phyloP scores from a whole-genome alignment of 768 basidiomycete species.

The Mycena rebaudengoi region DNA sequence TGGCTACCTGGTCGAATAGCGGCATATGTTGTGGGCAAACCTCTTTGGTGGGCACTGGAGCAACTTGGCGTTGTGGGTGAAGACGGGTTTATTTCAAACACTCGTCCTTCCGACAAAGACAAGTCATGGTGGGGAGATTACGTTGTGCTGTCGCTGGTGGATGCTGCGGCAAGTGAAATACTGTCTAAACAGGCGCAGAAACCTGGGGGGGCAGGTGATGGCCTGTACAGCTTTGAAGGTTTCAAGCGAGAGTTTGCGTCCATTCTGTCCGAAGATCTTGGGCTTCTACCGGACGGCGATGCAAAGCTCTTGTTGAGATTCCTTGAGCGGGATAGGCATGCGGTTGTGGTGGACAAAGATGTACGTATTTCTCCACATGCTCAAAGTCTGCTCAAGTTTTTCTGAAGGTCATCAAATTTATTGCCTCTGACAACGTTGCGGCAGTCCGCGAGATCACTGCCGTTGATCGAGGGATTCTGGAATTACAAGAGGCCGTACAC shows the following conservation, averaged over 20 bases:
- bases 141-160: slow-evolving; percentile 70
- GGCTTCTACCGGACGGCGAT: slow-evolving; percentile 66
- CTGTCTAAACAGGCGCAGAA: slow-evolving; percentile 51
- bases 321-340: slow-evolving; percentile 77
- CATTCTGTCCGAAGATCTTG: slow-evolving; percentile 40
- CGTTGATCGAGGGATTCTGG: slow-evolving; percentile 85
- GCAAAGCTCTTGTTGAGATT: slow-evolving; percentile 76
- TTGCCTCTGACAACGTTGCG: slow-evolving; percentile 46
- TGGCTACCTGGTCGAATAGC: slow-evolving; percentile 78
- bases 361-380: slow-evolving; percentile 49
- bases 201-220: slow-evolving; percentile 61
- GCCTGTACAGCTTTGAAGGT: slow-evolving; percentile 64
- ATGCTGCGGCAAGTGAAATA: slow-evolving; percentile 70
- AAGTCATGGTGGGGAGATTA: slow-evolving; percentile 74
- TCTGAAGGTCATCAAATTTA: slow-evolving; percentile 82
- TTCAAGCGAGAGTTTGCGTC: slow-evolving; percentile 70
- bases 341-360: slow-evolving; percentile 70
- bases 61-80: slow-evolving; percentile 80
- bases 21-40: slow-evolving; percentile 76
- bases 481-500: slow-evolving; percentile 75
- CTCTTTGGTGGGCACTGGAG: slow-evolving; percentile 88
- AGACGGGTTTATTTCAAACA: slow-evolving; percentile 49
- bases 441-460: slow-evolving; percentile 64
- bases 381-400: not conserved
- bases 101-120: slow-evolving; percentile 44